These are phyloP conservation scores for Cyclotella sp. DNA, from an alignment of 108 stramenopile genomes.

Conservation along the genomic window DNA sequence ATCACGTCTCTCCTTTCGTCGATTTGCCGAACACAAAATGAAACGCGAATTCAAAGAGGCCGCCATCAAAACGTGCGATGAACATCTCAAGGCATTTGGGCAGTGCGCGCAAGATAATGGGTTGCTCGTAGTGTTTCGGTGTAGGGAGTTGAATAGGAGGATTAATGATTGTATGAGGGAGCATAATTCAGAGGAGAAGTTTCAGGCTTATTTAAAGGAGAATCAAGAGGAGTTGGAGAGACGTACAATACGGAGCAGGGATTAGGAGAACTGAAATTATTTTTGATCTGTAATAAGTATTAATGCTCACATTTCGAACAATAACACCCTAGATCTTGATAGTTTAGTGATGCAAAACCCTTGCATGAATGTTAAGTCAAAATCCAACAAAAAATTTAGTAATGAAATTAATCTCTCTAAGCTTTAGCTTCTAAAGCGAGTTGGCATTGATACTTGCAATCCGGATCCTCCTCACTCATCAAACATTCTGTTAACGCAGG, in stretches of 20 bases:
- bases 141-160: slow-evolving; percentile 70
- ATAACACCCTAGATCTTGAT: not conserved
- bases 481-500: slow-evolving; percentile 53
- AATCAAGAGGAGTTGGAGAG: slow-evolving; percentile 59
- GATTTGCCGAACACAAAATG: slow-evolving; percentile 86
- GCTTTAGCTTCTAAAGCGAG: slow-evolving; percentile 41
- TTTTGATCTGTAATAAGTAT: not conserved
- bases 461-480: slow-evolving; percentile 45
- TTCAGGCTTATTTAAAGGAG: slow-evolving; percentile 72
- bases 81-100: slow-evolving; percentile 75
- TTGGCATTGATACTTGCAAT: slow-evolving; percentile 60
- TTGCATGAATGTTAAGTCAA: not conserved
- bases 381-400: slow-evolving; percentile 1
- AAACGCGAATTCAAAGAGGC: slow-evolving; percentile 82
- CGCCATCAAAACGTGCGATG: slow-evolving; percentile 79
- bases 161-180: slow-evolving; percentile 85
- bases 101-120: slow-evolving; percentile 86
- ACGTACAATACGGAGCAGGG: slow-evolving; percentile 46
- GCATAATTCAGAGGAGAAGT: slow-evolving; percentile 87
- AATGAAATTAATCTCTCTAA: slow-evolving; percentile 11
- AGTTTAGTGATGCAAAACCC: not conserved
- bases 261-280: slow-evolving; percentile 4
- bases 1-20: slow-evolving; percentile 62
- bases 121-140: slow-evolving; percentile 84
- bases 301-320: not conserved